Evolutionary conservation across 352 stramenopile genomes (phyloP).

Genomic region (Globisporangium heterothallicum): DNA sequence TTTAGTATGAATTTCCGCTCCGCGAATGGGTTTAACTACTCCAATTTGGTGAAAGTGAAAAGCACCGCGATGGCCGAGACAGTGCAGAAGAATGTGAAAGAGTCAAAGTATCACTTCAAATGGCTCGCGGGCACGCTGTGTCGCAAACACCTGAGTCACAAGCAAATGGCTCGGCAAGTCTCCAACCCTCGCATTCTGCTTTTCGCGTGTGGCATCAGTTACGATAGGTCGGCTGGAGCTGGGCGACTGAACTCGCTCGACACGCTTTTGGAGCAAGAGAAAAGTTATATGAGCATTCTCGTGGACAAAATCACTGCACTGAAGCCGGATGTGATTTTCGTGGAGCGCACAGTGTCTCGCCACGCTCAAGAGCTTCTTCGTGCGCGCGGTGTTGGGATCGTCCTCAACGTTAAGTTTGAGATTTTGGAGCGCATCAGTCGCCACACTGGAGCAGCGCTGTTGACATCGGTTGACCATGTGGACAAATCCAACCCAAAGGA

Average conservation of each 20-base stretch:
- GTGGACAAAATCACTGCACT: conserved; percentile 95
- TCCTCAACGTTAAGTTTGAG: conserved; percentile 92
- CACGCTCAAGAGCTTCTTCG: conserved; percentile 92
- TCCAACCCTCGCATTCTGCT: conserved; percentile 97
- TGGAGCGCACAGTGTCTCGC: conserved; percentile 85
- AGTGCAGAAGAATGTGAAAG: conserved; percentile 72
- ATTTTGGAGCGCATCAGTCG: conserved; percentile 91
- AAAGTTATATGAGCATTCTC: conserved; percentile 96
- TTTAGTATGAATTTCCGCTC: conserved; percentile 80
- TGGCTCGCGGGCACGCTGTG: conserved; percentile 95
- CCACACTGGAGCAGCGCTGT: conserved; percentile 90
- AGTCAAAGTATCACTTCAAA: conserved; percentile 84
- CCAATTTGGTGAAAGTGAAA: conserved; percentile 76
- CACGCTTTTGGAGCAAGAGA: conserved; percentile 94
- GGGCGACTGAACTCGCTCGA: conserved; percentile 92
- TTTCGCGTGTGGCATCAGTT: conserved; percentile 95
- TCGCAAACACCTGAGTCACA: conserved; percentile 95
- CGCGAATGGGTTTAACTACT: conserved; percentile 75
- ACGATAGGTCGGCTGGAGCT: conserved; percentile 83
- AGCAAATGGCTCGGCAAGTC: conserved; percentile 92
- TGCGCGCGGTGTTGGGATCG: conserved; percentile 87
- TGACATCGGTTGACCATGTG: conserved; percentile 93
- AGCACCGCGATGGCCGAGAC: conserved; percentile 53
- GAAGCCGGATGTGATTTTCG: conserved; percentile 94
- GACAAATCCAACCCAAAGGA: conserved; percentile 40